A percentile compares a stretch with the other conserved stretches of the same genome.
These are phyloP conservation scores for Blastobotrys elegans DNA, from an alignment of 1,139 yeast genomes.

Conservation along the genomic window DNA sequence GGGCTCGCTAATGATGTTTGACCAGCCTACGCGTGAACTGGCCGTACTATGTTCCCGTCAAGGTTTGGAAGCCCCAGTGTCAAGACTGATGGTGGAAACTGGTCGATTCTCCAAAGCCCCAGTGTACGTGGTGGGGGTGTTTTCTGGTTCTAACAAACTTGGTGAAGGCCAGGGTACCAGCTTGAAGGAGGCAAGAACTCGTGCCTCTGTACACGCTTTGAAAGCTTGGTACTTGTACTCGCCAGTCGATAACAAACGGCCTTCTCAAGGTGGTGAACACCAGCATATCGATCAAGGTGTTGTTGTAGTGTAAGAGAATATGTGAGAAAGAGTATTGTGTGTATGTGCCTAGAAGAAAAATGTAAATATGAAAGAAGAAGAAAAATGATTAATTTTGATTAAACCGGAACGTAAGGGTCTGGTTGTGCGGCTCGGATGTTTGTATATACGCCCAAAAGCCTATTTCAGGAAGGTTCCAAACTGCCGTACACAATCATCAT, in stretches of 20 bases:
- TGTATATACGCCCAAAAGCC: too few species aligned
- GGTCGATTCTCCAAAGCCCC: conserved; percentile 86
- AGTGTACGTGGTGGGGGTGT: conserved; percentile 86
- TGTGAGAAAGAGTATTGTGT: background rate
- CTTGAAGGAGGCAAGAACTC: conserved; percentile 81
- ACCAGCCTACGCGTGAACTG: conserved; percentile 81
- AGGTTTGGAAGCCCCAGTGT: conserved; percentile 67
- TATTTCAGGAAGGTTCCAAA: too few species aligned
- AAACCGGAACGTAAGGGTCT: too few species aligned
- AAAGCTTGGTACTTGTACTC: conserved; percentile 88
- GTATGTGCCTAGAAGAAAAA: too few species aligned
- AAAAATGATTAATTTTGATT: background rate
- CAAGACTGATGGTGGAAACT: conserved; percentile 84
- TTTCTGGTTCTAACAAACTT: conserved; percentile 72
- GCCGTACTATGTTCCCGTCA: conserved; percentile 74
- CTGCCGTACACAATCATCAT: too few species aligned
- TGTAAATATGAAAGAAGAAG: background rate
- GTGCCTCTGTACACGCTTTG: conserved; percentile 88
- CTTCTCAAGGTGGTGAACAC: conserved; percentile 45
- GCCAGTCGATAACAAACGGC: conserved; percentile 58
- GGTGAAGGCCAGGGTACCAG: conserved; percentile 98
- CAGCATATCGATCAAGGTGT: conserved; percentile 31
- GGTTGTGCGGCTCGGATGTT: background rate
- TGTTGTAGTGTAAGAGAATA: conserved; percentile 28
- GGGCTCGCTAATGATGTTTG: conserved; percentile 68